Evolutionary conservation across 805 yeast genomes (phyloP).

Genomic region (Saturnispora besseyi): DNA sequence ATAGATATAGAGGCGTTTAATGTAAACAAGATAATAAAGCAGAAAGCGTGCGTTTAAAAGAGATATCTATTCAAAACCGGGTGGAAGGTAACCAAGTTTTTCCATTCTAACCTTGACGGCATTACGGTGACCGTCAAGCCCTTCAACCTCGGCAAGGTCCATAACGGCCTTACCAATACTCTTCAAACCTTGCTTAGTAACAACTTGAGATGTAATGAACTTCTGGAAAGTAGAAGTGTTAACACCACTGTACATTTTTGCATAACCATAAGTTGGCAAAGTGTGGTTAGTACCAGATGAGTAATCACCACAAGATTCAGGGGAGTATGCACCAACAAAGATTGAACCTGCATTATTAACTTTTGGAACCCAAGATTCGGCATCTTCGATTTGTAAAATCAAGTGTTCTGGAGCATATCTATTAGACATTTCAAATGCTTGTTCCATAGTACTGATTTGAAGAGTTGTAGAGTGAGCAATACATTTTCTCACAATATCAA

Average conservation of each 20-base stretch:
- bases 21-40: too few species aligned
- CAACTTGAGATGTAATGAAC: constrained; percentile 88
- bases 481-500: constrained; percentile 85
- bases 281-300: constrained; percentile 98
- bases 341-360: constrained; percentile 94
- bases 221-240: constrained; percentile 94
- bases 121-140: constrained; percentile 93
- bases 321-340: constrained; percentile 92
- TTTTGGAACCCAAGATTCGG: constrained; percentile 56
- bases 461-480: constrained; percentile 86
- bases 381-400: constrained; percentile 81
- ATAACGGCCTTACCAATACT: constrained; percentile 94
- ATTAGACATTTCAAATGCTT: constrained; percentile 84
- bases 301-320: constrained; percentile 98
- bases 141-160: constrained; percentile 93
- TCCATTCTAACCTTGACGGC: constrained; percentile 94
- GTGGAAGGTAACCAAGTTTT: constrained; percentile 44
- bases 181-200: constrained; percentile 73
- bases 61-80: constrained; percentile 12
- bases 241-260: constrained; percentile 95
- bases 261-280: constrained; percentile 96
- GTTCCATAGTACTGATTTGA: constrained; percentile 55
- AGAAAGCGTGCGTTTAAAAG: background rate
- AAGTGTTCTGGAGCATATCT: constrained; percentile 96
- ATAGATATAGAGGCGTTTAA: too few species aligned